Conservation (phyloP, 371 early-diverging fungal genomes). For the Saksenaea vasiformis region DNA sequence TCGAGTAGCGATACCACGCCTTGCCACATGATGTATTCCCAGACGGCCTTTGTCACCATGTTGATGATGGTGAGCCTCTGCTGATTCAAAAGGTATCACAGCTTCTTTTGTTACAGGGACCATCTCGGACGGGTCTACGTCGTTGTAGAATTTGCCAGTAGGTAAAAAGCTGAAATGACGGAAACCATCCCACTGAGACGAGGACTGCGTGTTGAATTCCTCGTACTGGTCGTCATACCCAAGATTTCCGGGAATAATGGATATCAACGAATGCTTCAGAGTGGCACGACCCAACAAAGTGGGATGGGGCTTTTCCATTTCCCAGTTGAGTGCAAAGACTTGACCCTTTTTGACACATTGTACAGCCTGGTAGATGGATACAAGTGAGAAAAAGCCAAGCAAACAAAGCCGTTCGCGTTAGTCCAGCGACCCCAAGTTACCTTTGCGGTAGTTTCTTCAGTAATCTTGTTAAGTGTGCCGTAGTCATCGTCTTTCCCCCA, state of each 20-base stretch:
- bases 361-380: conserved; percentile 5
- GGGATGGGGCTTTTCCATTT: conserved; percentile 6
- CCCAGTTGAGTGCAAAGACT: conserved; percentile 16
- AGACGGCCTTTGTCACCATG: conserved; percentile 10
- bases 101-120: not conserved
- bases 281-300: conserved; percentile 9
- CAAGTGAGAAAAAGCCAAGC: too few relatives aligned
- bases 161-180: conserved; percentile 9
- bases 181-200: conserved; percentile 21
- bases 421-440: too few relatives aligned
- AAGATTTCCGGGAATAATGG: not conserved
- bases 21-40: conserved; percentile 19
- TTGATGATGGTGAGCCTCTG: not conserved
- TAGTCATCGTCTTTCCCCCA: conserved; percentile 48
- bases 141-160: conserved; percentile 11
- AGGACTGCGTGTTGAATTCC: conserved; percentile 16
- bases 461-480: conserved; percentile 44
- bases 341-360: conserved; percentile 11
- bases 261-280: not conserved
- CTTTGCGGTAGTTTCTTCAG: conserved; percentile 30
- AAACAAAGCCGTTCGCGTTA: too few relatives aligned
- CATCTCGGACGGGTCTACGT: not conserved
- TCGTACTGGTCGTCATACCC: conserved; percentile 15
- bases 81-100: not conserved
- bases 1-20: conserved; percentile 17